phyloP scores from a whole-genome alignment of 2,329 filamentous ascomycete genomes.

The Penicillium sp. region DNA sequence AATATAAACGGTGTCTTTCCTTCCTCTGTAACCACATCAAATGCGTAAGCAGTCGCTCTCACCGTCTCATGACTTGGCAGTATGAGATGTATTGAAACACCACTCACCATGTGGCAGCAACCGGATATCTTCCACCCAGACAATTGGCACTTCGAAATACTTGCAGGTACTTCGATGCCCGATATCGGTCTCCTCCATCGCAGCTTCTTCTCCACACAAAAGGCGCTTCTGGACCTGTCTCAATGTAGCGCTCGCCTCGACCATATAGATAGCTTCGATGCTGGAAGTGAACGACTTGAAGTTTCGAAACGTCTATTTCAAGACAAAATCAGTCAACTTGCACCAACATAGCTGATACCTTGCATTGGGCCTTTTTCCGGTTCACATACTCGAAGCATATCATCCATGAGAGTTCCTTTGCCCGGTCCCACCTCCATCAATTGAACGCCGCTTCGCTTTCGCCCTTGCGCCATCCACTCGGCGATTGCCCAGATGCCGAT shows the following conservation, averaged over 20 bases:
- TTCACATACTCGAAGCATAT: slow-evolving; percentile 72
- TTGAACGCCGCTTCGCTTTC: slow-evolving; percentile 66
- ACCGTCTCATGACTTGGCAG: not conserved
- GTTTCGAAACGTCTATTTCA: slow-evolving; percentile 65
- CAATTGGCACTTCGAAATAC: slow-evolving; percentile 65
- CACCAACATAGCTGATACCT: too few species aligned
- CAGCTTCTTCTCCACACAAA: slow-evolving; percentile 66
- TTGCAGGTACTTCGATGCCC: slow-evolving; percentile 72
- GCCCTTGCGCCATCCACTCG: slow-evolving; percentile 92
- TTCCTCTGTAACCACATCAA: slow-evolving; percentile 42
- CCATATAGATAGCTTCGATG: slow-evolving; percentile 83
- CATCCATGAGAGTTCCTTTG: slow-evolving; percentile 92
- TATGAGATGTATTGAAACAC: too few species aligned
- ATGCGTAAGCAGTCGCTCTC: not conserved
- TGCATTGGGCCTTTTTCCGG: too few species aligned
- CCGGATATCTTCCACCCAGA: slow-evolving; percentile 86
- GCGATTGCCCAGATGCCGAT: slow-evolving; percentile 91
- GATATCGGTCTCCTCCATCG: slow-evolving; percentile 63
- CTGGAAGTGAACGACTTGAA: slow-evolving; percentile 72
- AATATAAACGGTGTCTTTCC: slow-evolving; percentile 83
- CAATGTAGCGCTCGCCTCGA: slow-evolving; percentile 83
- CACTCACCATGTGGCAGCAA: slow-evolving; percentile 64
- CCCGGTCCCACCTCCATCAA: slow-evolving; percentile 93
- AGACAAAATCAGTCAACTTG: slow-evolving; percentile 6
- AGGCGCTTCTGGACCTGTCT: slow-evolving; percentile 71